Conservation (phyloP, 202 grass and related monocot species). For the Musa balbisiana region DNA sequence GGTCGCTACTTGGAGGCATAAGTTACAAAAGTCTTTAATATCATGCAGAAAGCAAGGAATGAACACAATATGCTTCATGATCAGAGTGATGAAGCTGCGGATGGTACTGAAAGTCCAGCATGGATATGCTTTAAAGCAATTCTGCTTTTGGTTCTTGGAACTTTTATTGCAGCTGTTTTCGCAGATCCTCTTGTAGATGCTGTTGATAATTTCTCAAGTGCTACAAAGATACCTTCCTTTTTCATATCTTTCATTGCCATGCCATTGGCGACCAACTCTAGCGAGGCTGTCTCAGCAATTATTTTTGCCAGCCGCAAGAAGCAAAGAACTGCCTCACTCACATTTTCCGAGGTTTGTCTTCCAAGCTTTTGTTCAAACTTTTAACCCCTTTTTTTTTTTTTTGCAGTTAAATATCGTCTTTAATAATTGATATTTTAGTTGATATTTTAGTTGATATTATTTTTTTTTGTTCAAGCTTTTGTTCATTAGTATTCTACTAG, state of each 20-base stretch:
- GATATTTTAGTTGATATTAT: too few species aligned
- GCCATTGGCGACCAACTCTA: constrained; percentile 93
- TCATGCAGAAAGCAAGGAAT: constrained; percentile 58
- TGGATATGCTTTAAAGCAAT: constrained; percentile 57
- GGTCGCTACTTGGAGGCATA: not conserved
- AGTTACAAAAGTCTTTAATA: not conserved
- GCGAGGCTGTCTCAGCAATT: constrained; percentile 85
- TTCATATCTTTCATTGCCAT: constrained; percentile 94
- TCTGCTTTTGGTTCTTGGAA: constrained; percentile 62
- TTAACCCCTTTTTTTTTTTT: not conserved
- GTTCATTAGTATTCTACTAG: too few species aligned
- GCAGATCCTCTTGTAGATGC: constrained; percentile 85
- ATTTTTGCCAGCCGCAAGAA: constrained; percentile 88
- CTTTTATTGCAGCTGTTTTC: constrained; percentile 70
- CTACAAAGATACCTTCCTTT: constrained; percentile 78
- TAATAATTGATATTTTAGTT: not conserved
- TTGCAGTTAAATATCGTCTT: not conserved
- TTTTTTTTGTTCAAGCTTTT: too few species aligned
- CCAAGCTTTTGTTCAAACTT: not conserved
- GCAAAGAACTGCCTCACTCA: constrained; percentile 62
- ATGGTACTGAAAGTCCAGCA: constrained; percentile 45
- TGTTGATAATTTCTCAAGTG: constrained; percentile 73
- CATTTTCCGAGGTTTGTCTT: constrained; percentile 71
- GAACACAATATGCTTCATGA: constrained; percentile 53
- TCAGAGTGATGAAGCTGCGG: constrained; percentile 34